Evolutionary conservation across 495 filamentous ascomycete species (phyloP), one percentile per base, ranked within the genome.

Genomic region (Penicillium maclennaniae): DNA sequence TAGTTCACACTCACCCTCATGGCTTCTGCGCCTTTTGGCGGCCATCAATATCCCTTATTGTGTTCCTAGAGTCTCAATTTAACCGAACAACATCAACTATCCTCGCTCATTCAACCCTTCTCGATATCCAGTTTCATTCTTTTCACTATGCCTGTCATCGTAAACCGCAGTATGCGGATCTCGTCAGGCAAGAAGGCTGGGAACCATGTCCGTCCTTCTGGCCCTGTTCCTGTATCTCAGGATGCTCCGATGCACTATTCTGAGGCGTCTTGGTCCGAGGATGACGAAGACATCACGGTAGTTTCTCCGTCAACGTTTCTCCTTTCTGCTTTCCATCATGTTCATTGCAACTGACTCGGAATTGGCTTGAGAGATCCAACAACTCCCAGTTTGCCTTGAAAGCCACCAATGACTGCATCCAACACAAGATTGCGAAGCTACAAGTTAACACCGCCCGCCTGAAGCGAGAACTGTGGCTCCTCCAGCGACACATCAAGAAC

Each of bases 401-500:
- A 16, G 36, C 45, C 19, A 49, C 49, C 16, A 68, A 63, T 49
- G 62, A 69, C 43, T 28, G 60, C 19, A 51, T 62, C n/a, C 56
- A 65, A 25, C 39, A 21, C 23, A 61, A 51, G 34, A 49, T 72
- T 20, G 31, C 36, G 20, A 55, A 63, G 43, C 21, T 73, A 17
- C 56, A 57, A 21, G 53, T 19, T 14, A 61, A 63, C 34, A 41
- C 56, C 0, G 14, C 39, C n/a, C 58, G 54, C 19, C 66, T 73
- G 26, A 55, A 69, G 37, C 51, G 55, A 12, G 69, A 71, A 28
- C 41, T 69, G 15, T 51, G 51, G 16, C 56, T 58, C 17, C 65
- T 74, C 17, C 54, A 68, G 27, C 64, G 51, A 6, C 67, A 69
- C 43, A 23, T 73, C 49, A 60, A 59, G 16, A 48, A 65, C 1